Conservation (phyloP, 2,329 filamentous ascomycete species). For the Venturia asperata region DNA sequence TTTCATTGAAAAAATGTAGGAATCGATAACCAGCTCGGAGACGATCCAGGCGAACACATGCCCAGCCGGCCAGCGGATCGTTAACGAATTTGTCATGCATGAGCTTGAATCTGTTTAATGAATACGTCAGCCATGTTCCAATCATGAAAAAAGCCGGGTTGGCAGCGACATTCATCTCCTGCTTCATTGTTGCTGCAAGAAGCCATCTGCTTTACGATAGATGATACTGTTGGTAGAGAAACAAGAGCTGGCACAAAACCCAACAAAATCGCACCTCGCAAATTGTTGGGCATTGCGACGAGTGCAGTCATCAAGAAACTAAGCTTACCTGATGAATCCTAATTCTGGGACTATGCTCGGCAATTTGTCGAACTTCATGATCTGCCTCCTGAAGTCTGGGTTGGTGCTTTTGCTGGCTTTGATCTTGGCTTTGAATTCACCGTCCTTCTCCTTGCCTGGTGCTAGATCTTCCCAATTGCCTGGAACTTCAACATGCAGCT, state of each 20-base stretch:
- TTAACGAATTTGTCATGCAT: constrained; percentile 74
- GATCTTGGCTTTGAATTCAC: constrained; percentile 42
- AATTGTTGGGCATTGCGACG: background rate
- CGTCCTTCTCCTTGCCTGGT: constrained; percentile 45
- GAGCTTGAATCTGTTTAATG: constrained; percentile 63
- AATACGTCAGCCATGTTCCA: constrained; percentile 3
- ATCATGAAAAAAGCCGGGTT: background rate
- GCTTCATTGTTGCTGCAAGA: background rate
- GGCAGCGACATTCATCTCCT: background rate
- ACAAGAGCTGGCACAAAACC: background rate
- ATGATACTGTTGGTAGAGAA: constrained; percentile 1
- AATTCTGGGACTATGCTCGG: constrained; percentile 39
- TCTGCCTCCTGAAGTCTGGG: constrained; percentile 40
- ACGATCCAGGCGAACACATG: constrained; percentile 77
- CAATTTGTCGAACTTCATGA: constrained; percentile 39
- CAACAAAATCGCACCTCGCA: background rate
- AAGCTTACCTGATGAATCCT: constrained; percentile 40
- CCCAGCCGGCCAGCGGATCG: constrained; percentile 80
- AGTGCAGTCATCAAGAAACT: background rate
- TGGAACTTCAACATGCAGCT: constrained; percentile 67
- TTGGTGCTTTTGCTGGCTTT: constrained; percentile 37
- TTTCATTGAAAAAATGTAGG: constrained; percentile 64
- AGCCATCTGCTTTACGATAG: background rate
- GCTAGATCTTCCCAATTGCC: constrained; percentile 12
- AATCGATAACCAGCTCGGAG: constrained; percentile 69